Conservation (phyloP, 371 early-diverging fungal species). For the Gilbertella persicaria region DNA sequence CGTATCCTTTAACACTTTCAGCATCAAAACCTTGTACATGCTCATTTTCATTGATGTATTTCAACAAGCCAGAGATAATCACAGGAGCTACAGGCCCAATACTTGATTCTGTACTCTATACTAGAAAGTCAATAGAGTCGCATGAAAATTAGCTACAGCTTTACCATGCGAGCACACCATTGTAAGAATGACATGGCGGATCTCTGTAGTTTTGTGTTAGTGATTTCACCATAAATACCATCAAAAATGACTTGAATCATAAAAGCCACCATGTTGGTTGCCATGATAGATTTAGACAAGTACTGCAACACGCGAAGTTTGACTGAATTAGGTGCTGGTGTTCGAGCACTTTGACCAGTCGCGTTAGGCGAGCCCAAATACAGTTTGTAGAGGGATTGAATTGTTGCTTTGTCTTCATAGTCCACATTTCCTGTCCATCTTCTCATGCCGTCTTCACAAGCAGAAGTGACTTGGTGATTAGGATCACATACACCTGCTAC, state of each 20-base stretch:
- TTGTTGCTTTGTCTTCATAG: constrained; percentile 54
- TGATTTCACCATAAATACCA: constrained; percentile 69
- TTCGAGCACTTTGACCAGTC: constrained; percentile 28
- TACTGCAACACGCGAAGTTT: constrained; percentile 68
- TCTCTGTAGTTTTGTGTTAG: constrained; percentile 67
- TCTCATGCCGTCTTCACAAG: constrained; percentile 75
- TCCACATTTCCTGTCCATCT: constrained; percentile 61
- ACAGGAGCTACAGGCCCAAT: constrained; percentile 70
- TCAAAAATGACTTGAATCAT: constrained; percentile 80
- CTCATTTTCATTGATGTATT: constrained; percentile 65
- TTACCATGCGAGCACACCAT: constrained; percentile 85
- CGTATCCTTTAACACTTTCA: constrained; percentile 80
- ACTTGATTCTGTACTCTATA: constrained; percentile 43
- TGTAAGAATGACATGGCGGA: constrained; percentile 83
- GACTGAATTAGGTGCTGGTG: constrained; percentile 52
- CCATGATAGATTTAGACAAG: constrained; percentile 63
- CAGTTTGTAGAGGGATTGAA: constrained; percentile 64
- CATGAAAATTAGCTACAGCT: neutral
- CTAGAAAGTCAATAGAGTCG: neutral
- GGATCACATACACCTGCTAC: constrained; percentile 68
- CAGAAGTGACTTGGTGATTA: constrained; percentile 64
- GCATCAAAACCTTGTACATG: constrained; percentile 48
- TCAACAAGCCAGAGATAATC: constrained; percentile 72
- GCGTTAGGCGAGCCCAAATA: constrained; percentile 44
- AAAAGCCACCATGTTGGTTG: constrained; percentile 64